A percentile compares a stretch with the other conserved stretches of the same genome.
These are phyloP conservation scores for Colletotrichum viniferum DNA, from an alignment of 2,329 filamentous ascomycete species.

Conservation along the genomic window DNA sequence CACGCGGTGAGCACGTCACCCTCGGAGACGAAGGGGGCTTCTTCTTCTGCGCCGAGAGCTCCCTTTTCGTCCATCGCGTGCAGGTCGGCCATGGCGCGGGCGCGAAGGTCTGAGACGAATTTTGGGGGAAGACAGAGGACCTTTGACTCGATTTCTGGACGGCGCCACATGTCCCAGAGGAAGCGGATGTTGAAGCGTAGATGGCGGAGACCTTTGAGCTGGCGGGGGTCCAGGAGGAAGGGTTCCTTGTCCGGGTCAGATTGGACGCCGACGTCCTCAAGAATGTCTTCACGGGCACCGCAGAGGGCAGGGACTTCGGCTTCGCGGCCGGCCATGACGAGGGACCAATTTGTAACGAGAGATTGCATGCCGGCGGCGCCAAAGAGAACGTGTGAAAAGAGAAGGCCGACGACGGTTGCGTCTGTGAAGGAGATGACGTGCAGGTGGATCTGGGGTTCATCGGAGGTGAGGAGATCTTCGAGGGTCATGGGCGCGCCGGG, in stretches of 20 bases:
- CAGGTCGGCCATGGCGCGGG: slow-evolving; percentile 34
- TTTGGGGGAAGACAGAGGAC: slow-evolving; percentile 42
- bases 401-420: slow-evolving; percentile 51
- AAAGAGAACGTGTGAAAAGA: slow-evolving; percentile 51
- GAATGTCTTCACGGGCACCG: slow-evolving; percentile 38
- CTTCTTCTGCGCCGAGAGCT: slow-evolving; percentile 2
- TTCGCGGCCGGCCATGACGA: slow-evolving; percentile 46
- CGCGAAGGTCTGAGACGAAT: slow-evolving; percentile 32
- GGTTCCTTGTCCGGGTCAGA: slow-evolving; percentile 29
- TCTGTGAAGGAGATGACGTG: slow-evolving; percentile 54
- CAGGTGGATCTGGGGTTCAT: slow-evolving; percentile 50
- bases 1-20: slow-evolving; percentile 50
- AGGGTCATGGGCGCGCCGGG: slow-evolving; percentile 27
- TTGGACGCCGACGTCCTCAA: slow-evolving; percentile 28
- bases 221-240: slow-evolving; percentile 27
- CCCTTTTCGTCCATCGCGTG: slow-evolving; percentile 11
- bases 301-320: slow-evolving; percentile 41
- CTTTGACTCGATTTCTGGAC: slow-evolving; percentile 35
- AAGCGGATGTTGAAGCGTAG: slow-evolving; percentile 37
- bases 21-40: slow-evolving; percentile 46
- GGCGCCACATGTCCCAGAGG: slow-evolving; percentile 35
- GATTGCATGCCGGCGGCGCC: slow-evolving; percentile 48
- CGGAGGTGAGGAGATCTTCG: slow-evolving; percentile 43
- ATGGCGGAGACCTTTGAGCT: slow-evolving; percentile 30
- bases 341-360: slow-evolving; percentile 50